Evolutionary conservation across 306 rosid genomes (phyloP), one percentile per base, ranked within the genome.

Genomic region (Vigna radiata): DNA sequence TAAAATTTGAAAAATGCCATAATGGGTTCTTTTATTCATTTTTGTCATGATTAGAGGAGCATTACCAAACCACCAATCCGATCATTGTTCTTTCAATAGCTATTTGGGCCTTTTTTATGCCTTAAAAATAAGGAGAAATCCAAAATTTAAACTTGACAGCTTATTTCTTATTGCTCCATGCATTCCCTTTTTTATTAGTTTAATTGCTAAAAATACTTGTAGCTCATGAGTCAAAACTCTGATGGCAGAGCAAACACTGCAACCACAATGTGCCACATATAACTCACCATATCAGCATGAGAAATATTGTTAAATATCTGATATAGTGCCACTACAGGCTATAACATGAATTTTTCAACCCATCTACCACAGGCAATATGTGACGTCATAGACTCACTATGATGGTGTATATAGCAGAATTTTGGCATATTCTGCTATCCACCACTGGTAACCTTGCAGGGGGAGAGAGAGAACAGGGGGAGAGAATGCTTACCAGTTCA

Each of bases 401-500:
- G 9, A 19, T 6, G 3, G 9, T 16, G 17, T 48, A 15, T 49
- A 49, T 49, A 18, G 4, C 13, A 10, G 47, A 9, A 43, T 43
- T 43, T 43, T 43, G 14, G 47, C 46, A 41, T 41, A 41, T 41
- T 41, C 46, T 41, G 46, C 46, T 11, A 41, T 43, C 13, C 47
- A 43, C 47, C 47, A 43, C 11, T 43, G 47, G 2, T 43, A 43
- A 10, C 47, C 47, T 43, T 43, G 47, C 47, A 2, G 47, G 14
- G 49, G 11, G 36, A 33, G 23, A 59, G 25, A 43, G 17, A 47
- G 70, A 21, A n/a, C 47, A 43, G 4, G 14, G 49, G 11, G 36
- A 33, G 23, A 59, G 70, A 21, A n/a, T 2, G 18, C 63, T 81
- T 73, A 96, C 99, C 83, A 76, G 91, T 53, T 88, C 97, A 68